Percentiles rank a stretch among this genome's conserved stretches.
Evolutionary conservation across 148 eudicot genomes (phyloP).

Genomic region (Rhododendron ovatum): DNA sequence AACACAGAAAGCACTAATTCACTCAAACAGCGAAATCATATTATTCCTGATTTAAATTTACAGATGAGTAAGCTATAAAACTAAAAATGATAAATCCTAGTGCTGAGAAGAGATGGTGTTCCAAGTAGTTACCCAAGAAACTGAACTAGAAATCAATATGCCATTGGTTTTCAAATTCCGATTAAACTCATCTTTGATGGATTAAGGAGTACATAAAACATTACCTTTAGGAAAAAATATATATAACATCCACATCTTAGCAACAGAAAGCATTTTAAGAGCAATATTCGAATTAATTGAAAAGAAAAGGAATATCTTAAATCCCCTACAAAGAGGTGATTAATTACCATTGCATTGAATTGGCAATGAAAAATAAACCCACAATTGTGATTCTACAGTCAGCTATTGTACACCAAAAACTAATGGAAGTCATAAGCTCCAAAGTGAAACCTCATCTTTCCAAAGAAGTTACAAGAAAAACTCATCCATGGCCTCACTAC

Average conservation of each 20-base stretch:
- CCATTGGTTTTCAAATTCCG: background rate
- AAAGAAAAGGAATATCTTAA: background rate
- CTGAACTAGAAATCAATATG: background rate
- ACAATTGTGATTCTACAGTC: background rate
- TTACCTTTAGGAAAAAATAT: background rate
- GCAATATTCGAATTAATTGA: background rate
- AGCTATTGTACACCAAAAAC: background rate
- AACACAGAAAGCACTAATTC: background rate
- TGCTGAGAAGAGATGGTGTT: background rate
- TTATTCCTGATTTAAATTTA: background rate
- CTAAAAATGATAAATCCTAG: background rate
- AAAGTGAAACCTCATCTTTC: background rate
- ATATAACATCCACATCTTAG: background rate
- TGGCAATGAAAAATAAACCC: background rate
- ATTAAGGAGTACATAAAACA: background rate
- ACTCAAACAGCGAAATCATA: background rate
- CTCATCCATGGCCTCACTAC: slow-evolving; percentile 26
- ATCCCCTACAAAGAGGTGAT: background rate
- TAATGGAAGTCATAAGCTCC: background rate
- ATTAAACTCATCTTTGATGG: background rate
- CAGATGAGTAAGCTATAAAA: background rate
- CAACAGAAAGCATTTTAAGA: background rate
- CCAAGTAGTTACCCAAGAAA: background rate
- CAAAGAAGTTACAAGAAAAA: background rate
- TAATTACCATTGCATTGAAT: background rate